Conservation (phyloP, 805 yeast genomes). For the Yarrowia sp. region DNA sequence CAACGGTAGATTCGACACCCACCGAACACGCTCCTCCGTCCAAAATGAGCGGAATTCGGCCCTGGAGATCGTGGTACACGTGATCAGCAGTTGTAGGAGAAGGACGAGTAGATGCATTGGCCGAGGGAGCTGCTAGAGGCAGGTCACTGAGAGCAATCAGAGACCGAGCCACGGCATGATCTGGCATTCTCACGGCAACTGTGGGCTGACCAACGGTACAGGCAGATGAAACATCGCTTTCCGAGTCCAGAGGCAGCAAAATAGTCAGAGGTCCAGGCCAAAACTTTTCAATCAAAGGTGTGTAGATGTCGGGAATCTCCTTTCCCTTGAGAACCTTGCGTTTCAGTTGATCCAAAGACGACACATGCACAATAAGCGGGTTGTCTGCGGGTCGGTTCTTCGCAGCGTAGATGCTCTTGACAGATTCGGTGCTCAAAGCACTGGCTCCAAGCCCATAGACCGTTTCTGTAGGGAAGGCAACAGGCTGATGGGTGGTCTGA, state of each 20-base stretch:
- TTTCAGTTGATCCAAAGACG: slow-evolving; percentile 75
- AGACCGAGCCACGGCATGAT: slow-evolving; percentile 88
- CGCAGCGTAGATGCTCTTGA: slow-evolving; percentile 78
- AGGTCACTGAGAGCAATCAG: slow-evolving; percentile 81
- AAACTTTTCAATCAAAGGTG: slow-evolving; percentile 65
- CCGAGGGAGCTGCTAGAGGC: slow-evolving; percentile 97
- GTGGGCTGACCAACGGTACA: slow-evolving; percentile 91
- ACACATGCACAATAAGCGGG: slow-evolving; percentile 89
- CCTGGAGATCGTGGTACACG: slow-evolving; percentile 79
- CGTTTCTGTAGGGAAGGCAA: slow-evolving; percentile 96
- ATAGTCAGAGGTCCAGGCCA: slow-evolving; percentile 99
- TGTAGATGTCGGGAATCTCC: slow-evolving; percentile 70
- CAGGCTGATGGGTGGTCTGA: slow-evolving; percentile 60
- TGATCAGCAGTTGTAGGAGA: slow-evolving; percentile 90
- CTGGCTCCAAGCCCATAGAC: slow-evolving; percentile 96
- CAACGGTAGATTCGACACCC: slow-evolving; percentile 93
- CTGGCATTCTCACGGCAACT: slow-evolving; percentile 90
- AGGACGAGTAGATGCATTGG: slow-evolving; percentile 94
- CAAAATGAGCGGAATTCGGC: slow-evolving; percentile 79
- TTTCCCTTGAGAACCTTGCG: slow-evolving; percentile 59
- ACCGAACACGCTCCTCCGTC: slow-evolving; percentile 92
- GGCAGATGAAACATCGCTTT: slow-evolving; percentile 59
- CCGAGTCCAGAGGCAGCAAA: slow-evolving; percentile 66
- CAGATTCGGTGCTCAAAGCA: slow-evolving; percentile 75
- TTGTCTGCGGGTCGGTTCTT: slow-evolving; percentile 96